These are phyloP conservation scores for Myriosclerotinia curreyana DNA, from an alignment of 2,329 filamentous ascomycete species.

Conservation along the genomic window DNA sequence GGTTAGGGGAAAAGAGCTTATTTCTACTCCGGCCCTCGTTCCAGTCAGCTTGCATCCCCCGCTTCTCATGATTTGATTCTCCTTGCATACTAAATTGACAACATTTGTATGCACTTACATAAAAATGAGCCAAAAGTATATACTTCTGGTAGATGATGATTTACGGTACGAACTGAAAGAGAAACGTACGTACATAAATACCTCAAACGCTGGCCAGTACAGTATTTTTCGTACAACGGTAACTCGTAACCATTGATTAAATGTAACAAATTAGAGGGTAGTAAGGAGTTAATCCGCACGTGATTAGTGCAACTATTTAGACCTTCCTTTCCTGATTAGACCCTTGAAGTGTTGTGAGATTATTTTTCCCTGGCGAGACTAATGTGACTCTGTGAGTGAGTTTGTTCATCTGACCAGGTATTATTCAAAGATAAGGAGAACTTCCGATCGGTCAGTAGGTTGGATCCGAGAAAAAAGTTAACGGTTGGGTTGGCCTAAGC, in stretches of 20 bases:
- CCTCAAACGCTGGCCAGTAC: background rate
- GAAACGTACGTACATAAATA: background rate
- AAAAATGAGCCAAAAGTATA: background rate
- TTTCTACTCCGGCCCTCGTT: constrained; percentile 4
- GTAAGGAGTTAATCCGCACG: background rate
- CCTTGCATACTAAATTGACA: background rate
- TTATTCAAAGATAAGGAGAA: constrained; percentile 8
- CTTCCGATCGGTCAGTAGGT: background rate
- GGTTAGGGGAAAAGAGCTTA: background rate
- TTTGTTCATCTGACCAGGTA: background rate
- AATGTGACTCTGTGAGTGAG: too few relatives aligned
- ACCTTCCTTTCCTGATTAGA: background rate
- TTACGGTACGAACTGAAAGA: background rate
- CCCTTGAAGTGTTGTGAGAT: background rate
- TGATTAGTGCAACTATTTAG: background rate
- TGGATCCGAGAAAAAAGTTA: background rate
- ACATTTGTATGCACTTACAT: background rate
- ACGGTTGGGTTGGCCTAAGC: background rate
- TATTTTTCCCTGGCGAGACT: background rate
- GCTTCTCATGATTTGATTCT: constrained; percentile 6
- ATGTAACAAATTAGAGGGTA: background rate
- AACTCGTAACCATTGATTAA: background rate
- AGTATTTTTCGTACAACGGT: too few relatives aligned
- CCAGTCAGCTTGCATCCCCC: background rate
- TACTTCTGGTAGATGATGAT: background rate